Evolutionary conservation across 495 filamentous ascomycete genomes (phyloP), one percentile per base, ranked within the genome.

Genomic region (Penicillium nucicola): DNA sequence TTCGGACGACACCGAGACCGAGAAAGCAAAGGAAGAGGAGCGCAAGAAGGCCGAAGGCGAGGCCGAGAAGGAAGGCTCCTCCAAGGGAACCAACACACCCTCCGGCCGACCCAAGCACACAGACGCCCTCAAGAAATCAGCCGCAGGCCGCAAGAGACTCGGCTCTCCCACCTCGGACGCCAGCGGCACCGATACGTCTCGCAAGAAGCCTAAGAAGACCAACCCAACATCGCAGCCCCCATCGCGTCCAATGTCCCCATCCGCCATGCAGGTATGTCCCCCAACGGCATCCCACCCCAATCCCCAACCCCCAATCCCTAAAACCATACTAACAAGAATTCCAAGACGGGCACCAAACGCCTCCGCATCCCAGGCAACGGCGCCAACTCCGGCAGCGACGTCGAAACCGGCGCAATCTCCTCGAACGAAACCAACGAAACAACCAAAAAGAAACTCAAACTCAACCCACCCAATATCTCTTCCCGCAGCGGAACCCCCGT

Each of bases 101-200:
- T 85, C 87, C 18, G 83, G 86, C 22, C 84, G 81, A 49, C 61
- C 62, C 14, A 75, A 74, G 52, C 68, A 76, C 48, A 65, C 57
- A 9, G 75, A 78, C 49, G 34, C 69, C 11, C 58, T 75, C n/a
- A 89, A 87, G 71, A 88, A 90, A 4, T 17, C 64, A 8, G 58
- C 61, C 22, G 57, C 71, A 58, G 77, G 77, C 40, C 82, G 92
- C 39, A 97, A 97, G 70, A 84, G 93, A 14, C 75, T 86, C 17
- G 92, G 92, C 23, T 96, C 92, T 23, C 90, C 92, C 56, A 77
- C 84, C 15, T 97, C 93, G 11, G 86, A 97, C 60, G 86, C 88
- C 14, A 95, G 89, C 70, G 95, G 90, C 41, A 92, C 87, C 52
- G 93, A 98, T 62, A 87, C 87, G 1, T 80, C 83, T 18, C 88